Base-by-base conservation (phyloP, 1,284 basidiomycete genomes). In the Rhodotorula sp. region DNA sequence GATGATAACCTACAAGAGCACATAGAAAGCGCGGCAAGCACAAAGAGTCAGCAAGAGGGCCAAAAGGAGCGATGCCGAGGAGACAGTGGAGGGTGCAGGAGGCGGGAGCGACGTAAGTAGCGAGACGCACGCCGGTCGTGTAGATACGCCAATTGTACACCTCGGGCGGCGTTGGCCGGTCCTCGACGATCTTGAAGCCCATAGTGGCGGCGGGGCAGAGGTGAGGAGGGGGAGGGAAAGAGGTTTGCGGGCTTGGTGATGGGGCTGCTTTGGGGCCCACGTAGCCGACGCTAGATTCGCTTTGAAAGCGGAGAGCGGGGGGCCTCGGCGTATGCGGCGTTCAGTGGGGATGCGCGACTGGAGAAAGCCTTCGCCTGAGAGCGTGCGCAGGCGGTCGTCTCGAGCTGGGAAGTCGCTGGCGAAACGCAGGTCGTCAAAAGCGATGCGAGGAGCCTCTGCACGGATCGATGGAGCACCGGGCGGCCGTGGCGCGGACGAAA, bases 81-180 rank as follows among this genome's bases (percentile, higher is more conserved):
- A 17, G 12, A 19, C 5, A 12, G 6, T 29, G 27, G 37, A 62
- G 86, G 87, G n/a, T 86, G 59, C 8, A 22, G 10, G 29, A 21
- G 27, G 39, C 7, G 44, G 29, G 57, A 51, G 17, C 5, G 19
- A 34, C 21, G 41, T n/a, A n/a, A n/a, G n/a, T n/a, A n/a, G 71
- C 34, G 84, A 32, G 25, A 50, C 46, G 21, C 13, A 54, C 50
- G 29, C 56, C 64, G 19, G 46, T 66, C 1, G 21, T 36, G 54
- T 67, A 67, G 44, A 67, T 67, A 25, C 36, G 39, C 41, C 21
- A 56, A 41, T 61, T 66, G 65, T 60, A 54, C 29, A 67, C 54
- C 39, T 62, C 67, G 6, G 58, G 46, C 22, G 67, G 67, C 12
- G 67, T 69, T 27, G 58, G 51, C 27, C 61, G 37, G 56, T 51